phyloP scores from a whole-genome alignment of 108 stramenopile species.

The Nitzschia sp. region DNA sequence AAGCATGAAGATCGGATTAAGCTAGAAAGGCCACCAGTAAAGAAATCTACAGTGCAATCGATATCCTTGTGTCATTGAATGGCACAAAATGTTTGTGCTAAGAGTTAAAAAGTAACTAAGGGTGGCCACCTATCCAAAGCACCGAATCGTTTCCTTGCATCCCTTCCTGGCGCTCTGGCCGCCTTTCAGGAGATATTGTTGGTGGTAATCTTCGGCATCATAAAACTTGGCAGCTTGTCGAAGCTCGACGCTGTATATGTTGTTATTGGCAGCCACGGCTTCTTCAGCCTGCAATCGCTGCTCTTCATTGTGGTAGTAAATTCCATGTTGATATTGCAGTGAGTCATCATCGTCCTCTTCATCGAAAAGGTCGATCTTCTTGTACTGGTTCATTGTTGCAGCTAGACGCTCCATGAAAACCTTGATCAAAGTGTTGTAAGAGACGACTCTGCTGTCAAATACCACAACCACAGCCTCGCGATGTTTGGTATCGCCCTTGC shows the following conservation, averaged over 20 bases:
- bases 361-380: slow-evolving; percentile 10
- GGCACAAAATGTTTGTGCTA: neutral
- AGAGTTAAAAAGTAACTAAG: too few species aligned
- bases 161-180: slow-evolving; percentile 87
- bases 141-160: slow-evolving; percentile 70
- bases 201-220: slow-evolving; percentile 88
- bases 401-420: slow-evolving; percentile 75
- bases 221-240: slow-evolving; percentile 59
- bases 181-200: slow-evolving; percentile 92
- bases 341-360: slow-evolving; percentile 14
- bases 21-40: too few species aligned
- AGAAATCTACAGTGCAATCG: too few species aligned
- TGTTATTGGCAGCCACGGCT: slow-evolving; percentile 32
- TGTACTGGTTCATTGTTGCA: slow-evolving; percentile 42
- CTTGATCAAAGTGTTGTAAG: slow-evolving; percentile 68
- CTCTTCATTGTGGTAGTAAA: slow-evolving; percentile 79
- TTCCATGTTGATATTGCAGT: slow-evolving; percentile 83
- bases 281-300: slow-evolving; percentile 57
- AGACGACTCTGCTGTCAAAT: slow-evolving; percentile 73
- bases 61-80: too few species aligned
- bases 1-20: too few species aligned
- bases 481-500: slow-evolving; percentile 79
- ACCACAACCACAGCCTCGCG: slow-evolving; percentile 90
- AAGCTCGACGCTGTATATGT: slow-evolving; percentile 65
- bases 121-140: slow-evolving; percentile 72